Percentiles rank a stretch among this genome's conserved stretches.
Evolutionary conservation across 352 stramenopile species (phyloP).

Genomic region (Globisporangium barbulae): DNA sequence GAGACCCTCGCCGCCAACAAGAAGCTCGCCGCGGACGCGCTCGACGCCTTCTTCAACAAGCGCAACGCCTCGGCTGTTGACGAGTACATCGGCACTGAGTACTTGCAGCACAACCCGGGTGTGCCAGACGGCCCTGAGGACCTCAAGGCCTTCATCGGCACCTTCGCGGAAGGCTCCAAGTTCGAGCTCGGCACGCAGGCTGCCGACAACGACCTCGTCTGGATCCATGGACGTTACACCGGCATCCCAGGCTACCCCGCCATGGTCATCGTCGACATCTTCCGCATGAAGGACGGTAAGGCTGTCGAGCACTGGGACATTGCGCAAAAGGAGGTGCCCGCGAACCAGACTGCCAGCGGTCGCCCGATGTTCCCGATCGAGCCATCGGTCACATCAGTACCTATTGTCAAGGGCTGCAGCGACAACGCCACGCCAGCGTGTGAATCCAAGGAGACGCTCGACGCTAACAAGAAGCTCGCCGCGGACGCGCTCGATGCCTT

Average conservation of each 20-base stretch:
- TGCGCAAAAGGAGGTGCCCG: not conserved
- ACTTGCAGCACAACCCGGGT: not conserved
- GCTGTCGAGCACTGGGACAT: not conserved
- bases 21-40: not conserved
- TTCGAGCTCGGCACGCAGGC: not conserved
- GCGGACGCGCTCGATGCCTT: not conserved
- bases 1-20: not conserved
- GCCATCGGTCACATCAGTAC: no score
- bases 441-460: no score
- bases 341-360: not conserved
- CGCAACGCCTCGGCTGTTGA: not conserved
- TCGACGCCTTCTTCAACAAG: not conserved
- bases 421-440: no score
- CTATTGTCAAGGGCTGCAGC: no score
- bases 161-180: not conserved
- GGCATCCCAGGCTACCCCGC: not conserved
- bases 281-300: not conserved
- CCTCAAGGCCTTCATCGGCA: not conserved
- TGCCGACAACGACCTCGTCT: not conserved
- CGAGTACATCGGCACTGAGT: not conserved
- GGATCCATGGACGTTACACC: not conserved
- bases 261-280: not conserved
- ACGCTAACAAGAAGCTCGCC: not conserved
- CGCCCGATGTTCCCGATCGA: not conserved
- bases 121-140: not conserved